A percentile compares a stretch with the other conserved stretches of the same genome.
Evolutionary conservation across 371 early-diverging fungal genomes (phyloP).

Genomic region (Syncephalastrum racemosum): DNA sequence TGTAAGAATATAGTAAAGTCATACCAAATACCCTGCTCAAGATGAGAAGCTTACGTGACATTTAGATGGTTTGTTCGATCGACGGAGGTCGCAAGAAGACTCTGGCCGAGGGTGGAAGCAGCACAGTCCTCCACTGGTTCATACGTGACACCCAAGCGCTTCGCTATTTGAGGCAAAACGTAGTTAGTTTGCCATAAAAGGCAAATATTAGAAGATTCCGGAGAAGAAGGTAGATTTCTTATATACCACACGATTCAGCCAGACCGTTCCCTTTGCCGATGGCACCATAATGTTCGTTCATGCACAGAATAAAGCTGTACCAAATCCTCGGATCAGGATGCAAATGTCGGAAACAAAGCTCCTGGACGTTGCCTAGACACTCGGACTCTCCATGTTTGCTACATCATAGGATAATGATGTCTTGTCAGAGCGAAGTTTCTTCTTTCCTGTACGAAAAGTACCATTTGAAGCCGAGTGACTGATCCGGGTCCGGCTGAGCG

Average conservation of each 20-base stretch:
- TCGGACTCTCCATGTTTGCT: slow-evolving; percentile 50
- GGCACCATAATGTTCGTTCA: slow-evolving; percentile 18
- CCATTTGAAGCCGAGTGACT: slow-evolving; percentile 22
- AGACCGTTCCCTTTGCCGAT: slow-evolving; percentile 21
- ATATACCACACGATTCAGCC: slow-evolving; percentile 23
- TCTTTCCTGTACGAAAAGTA: slow-evolving; percentile 6
- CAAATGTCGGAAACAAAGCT: slow-evolving; percentile 45
- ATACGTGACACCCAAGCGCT: slow-evolving; percentile 14
- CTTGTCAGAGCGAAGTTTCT: not conserved
- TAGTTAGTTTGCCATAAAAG: not conserved
- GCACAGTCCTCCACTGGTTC: slow-evolving; percentile 18
- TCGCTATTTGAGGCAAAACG: slow-evolving; percentile 7
- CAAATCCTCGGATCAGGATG: slow-evolving; percentile 33
- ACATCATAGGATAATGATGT: not conserved
- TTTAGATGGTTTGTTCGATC: slow-evolving; percentile 21
- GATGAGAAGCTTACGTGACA: slow-evolving; percentile 27
- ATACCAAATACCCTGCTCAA: not conserved
- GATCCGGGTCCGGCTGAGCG: slow-evolving; percentile 15
- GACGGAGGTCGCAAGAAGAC: slow-evolving; percentile 16
- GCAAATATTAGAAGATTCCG: not conserved
- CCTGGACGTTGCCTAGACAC: slow-evolving; percentile 51
- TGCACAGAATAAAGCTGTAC: slow-evolving; percentile 35
- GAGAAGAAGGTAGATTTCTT: no score
- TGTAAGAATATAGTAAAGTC: not conserved
- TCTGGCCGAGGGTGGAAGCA: slow-evolving; percentile 7